Conservation (phyloP, 1,139 yeast species). For the Meyerozyma athensensis region DNA sequence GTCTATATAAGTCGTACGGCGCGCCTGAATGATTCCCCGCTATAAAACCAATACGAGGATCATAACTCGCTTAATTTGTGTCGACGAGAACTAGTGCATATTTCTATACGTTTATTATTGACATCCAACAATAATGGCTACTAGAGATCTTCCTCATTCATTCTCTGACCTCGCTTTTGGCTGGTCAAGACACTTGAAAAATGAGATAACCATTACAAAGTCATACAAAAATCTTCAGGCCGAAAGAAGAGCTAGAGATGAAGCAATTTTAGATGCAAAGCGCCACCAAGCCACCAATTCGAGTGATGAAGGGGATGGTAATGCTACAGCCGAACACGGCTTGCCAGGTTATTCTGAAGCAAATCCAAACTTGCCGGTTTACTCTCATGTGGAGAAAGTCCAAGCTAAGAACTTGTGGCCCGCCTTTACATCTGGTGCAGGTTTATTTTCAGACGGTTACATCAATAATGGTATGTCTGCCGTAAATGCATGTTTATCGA, state of each 20-base stretch:
- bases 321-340: too few relatives aligned
- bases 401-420: slow-evolving; percentile 48
- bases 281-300: background rate
- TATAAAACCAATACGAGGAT: too few relatives aligned
- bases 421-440: slow-evolving; percentile 85
- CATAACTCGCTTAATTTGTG: too few relatives aligned
- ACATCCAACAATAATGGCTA: slow-evolving; percentile 26
- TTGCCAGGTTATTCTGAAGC: background rate
- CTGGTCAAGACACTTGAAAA: slow-evolving; percentile 31
- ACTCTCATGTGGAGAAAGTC: slow-evolving; percentile 10
- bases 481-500: slow-evolving; percentile 62
- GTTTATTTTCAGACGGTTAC: slow-evolving; percentile 87
- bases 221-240: slow-evolving; percentile 15
- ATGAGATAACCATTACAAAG: slow-evolving; percentile 36
- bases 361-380: slow-evolving; percentile 3
- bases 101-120: background rate
- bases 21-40: background rate
- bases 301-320: background rate
- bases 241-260: slow-evolving; percentile 6
- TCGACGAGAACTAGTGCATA: too few relatives aligned
- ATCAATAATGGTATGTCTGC: slow-evolving; percentile 80
- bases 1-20: background rate
- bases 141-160: slow-evolving; percentile 49
- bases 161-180: slow-evolving; percentile 32
- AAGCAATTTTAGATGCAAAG: slow-evolving; percentile 4